Percentiles rank a stretch among this genome's conserved stretches.
Conservation (phyloP, 164 flowering plant species). For the Cinnamomum chago region DNA sequence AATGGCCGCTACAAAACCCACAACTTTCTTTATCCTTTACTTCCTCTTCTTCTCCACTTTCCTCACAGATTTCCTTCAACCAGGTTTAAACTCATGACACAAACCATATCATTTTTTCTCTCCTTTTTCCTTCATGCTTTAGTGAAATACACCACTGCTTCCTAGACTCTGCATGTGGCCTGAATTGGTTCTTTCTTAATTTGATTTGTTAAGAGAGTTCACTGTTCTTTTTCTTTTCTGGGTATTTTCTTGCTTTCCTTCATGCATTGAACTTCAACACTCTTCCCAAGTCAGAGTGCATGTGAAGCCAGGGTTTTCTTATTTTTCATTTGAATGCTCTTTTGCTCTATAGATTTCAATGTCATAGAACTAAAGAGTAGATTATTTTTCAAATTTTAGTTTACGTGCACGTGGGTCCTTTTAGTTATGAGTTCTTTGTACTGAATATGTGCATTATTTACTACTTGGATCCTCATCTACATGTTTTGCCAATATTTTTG, state of each 20-base stretch:
- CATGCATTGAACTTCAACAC: background rate
- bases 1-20: constrained; percentile 17
- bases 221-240: too few species aligned
- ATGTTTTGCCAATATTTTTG: background rate
- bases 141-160: background rate
- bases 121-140: background rate
- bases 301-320: background rate
- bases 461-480: background rate
- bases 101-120: too few species aligned
- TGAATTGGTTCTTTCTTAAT: background rate
- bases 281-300: background rate
- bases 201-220: background rate
- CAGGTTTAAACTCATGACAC: constrained; percentile 21
- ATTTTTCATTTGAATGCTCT: background rate
- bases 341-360: background rate
- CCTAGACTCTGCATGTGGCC: background rate
- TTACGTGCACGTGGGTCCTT: background rate
- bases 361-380: background rate
- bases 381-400: background rate
- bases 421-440: background rate
- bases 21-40: background rate
- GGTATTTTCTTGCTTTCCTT: background rate
- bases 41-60: constrained; percentile 22
- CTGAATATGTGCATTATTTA: background rate
- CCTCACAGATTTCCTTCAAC: constrained; percentile 11